Conservation (phyloP, 164 flowering plant species). For the Aristolochia fimbriata region DNA sequence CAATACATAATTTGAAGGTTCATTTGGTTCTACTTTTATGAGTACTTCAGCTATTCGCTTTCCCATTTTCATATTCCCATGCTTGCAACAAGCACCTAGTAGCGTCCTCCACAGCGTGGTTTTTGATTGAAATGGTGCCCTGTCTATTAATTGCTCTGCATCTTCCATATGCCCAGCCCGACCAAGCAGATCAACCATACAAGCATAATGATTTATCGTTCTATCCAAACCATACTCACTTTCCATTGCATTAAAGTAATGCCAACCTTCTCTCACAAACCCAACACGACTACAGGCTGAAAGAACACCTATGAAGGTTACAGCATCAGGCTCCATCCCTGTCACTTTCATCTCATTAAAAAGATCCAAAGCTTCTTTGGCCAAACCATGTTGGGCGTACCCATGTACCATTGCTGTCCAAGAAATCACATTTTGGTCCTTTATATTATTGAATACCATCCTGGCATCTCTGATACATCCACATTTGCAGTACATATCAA, state of each 20-base stretch:
- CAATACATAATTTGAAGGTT: conserved; percentile 15
- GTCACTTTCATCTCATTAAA: conserved; percentile 42
- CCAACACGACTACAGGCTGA: conserved; percentile 87
- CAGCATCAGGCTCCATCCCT: conserved; percentile 51
- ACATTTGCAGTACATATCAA: conserved; percentile 71
- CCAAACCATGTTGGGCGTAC: conserved; percentile 59
- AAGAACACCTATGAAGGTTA: conserved; percentile 67
- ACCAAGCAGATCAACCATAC: conserved; percentile 68
- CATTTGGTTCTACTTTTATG: conserved; percentile 10
- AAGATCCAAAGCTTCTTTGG: conserved; percentile 40
- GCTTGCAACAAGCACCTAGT: conserved; percentile 66
- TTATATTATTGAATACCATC: conserved; percentile 39
- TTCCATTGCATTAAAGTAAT: conserved; percentile 49
- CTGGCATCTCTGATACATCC: conserved; percentile 41
- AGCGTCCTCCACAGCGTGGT: conserved; percentile 52
- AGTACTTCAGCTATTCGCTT: conserved; percentile 36
- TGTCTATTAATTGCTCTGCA: conserved; percentile 43
- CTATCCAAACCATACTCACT: conserved; percentile 35
- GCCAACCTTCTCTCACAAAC: conserved; percentile 57
- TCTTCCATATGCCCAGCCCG: conserved; percentile 59
- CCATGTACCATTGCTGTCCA: conserved; percentile 78
- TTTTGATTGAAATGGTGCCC: conserved; percentile 24
- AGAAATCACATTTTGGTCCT: conserved; percentile 47
- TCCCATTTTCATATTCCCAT: conserved; percentile 55
- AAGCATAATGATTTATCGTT: conserved; percentile 66